A percentile compares a stretch with the other conserved stretches of the same genome.
Evolutionary conservation across 2,329 filamentous ascomycete species (phyloP).

Genomic region (Xylariales sp.): DNA sequence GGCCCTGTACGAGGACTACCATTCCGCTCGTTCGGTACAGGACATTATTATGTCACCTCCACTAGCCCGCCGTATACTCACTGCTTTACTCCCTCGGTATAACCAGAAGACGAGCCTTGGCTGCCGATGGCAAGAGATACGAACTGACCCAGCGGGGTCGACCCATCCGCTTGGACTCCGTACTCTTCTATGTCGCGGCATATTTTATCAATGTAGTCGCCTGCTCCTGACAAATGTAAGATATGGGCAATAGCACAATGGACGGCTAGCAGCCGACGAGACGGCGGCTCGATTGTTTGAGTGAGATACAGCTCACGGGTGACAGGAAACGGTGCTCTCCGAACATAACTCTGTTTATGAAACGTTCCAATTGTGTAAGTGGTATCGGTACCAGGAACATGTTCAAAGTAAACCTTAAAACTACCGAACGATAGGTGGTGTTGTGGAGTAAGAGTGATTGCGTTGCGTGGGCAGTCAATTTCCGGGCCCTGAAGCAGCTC

Average conservation of each 20-base stretch:
- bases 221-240: slow-evolving; percentile 48
- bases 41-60: no score
- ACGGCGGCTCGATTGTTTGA: slow-evolving; percentile 49
- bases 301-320: slow-evolving; percentile 47
- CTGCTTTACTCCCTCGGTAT: slow-evolving; percentile 4
- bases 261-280: slow-evolving; percentile 49
- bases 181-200: slow-evolving; percentile 42
- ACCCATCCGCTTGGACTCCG: slow-evolving; percentile 34
- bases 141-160: slow-evolving; percentile 17
- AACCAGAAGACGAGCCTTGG: background rate
- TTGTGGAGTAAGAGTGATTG: slow-evolving; percentile 28
- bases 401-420: background rate
- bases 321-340: slow-evolving; percentile 42
- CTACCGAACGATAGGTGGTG: background rate
- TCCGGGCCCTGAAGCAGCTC: slow-evolving; percentile 53
- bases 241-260: slow-evolving; percentile 51
- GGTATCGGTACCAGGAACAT: slow-evolving; percentile 31
- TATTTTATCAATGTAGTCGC: slow-evolving; percentile 50
- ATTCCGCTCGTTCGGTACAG: no score
- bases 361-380: slow-evolving; percentile 45
- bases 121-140: slow-evolving; percentile 5
- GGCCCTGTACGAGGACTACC: no score
- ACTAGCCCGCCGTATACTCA: background rate
- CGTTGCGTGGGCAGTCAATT: slow-evolving; percentile 56
- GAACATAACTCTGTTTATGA: slow-evolving; percentile 9